A percentile compares a stretch with the other conserved stretches of the same genome.
phyloP scores from a whole-genome alignment of 192 early-diverging fungal genomes.

The Coemansia asiatica region DNA sequence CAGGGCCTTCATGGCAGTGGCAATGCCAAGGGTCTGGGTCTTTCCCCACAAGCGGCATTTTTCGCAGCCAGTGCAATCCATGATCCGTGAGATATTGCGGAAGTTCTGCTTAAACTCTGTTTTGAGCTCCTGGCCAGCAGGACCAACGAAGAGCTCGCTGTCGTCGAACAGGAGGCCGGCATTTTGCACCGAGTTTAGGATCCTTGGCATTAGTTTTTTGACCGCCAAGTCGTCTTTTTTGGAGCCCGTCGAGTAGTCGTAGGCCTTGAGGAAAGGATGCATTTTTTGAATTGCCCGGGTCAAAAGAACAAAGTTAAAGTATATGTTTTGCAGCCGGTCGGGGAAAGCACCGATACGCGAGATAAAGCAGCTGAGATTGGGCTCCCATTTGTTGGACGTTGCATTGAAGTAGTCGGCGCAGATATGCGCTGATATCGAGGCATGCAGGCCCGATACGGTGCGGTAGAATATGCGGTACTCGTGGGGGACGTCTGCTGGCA shows the following conservation, averaged over 20 bases:
- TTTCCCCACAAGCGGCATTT: slow-evolving; percentile 99
- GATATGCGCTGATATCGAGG: slow-evolving; percentile 97
- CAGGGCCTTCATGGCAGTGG: slow-evolving; percentile 92
- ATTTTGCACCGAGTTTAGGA: slow-evolving; percentile 28
- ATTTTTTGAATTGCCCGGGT: slow-evolving; percentile 86
- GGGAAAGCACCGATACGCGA: slow-evolving; percentile 84
- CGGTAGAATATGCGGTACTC: slow-evolving; percentile 51
- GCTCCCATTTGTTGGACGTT: slow-evolving; percentile 86
- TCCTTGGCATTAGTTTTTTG: slow-evolving; percentile 30
- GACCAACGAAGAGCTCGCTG: slow-evolving; percentile 74
- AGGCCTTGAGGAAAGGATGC: slow-evolving; percentile 67
- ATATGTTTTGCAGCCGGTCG: slow-evolving; percentile 92
- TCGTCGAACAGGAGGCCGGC: slow-evolving; percentile 86
- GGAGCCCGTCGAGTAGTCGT: slow-evolving; percentile 74
- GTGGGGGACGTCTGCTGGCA: slow-evolving; percentile 46
- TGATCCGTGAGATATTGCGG: slow-evolving; percentile 94
- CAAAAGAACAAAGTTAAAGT: slow-evolving; percentile 89
- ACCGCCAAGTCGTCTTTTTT: slow-evolving; percentile 57
- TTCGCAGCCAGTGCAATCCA: slow-evolving; percentile 99
- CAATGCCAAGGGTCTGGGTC: slow-evolving; percentile 91
- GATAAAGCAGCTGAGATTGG: slow-evolving; percentile 89
- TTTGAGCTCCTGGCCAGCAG: slow-evolving; percentile 66
- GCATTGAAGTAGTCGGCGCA: slow-evolving; percentile 91
- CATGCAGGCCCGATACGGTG: slow-evolving; percentile 74
- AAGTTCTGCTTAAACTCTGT: slow-evolving; percentile 88